Percentiles rank a stretch among this genome's conserved stretches.
phyloP scores from a whole-genome alignment of 208 protist genomes.

The Leishmania turanica region DNA sequence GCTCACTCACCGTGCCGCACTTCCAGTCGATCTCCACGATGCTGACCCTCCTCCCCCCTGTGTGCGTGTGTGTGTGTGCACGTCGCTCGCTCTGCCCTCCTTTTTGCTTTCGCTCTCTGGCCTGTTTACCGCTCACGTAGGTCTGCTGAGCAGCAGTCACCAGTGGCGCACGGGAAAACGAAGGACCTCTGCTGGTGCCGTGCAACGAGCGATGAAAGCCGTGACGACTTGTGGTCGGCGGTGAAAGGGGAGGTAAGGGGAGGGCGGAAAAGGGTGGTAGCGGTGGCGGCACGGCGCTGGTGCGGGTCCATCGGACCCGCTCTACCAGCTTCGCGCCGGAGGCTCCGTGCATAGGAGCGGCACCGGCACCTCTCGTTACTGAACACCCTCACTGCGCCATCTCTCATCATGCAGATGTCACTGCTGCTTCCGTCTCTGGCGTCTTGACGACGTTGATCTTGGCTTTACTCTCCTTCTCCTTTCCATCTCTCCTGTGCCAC shows the following conservation, averaged over 20 bases:
- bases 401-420: neutral
- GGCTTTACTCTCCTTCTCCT: neutral
- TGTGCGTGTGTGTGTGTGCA: neutral
- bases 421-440: neutral
- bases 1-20: neutral
- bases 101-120: neutral
- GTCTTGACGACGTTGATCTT: neutral
- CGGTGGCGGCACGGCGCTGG: neutral
- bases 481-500: neutral
- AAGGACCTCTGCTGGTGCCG: neutral
- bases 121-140: neutral
- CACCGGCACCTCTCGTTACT: neutral
- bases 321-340: neutral
- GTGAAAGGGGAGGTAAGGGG: neutral
- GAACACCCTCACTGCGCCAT: neutral
- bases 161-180: neutral
- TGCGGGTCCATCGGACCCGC: neutral
- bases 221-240: neutral
- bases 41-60: neutral
- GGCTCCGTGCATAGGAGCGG: neutral
- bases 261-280: neutral
- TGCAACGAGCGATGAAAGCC: neutral
- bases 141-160: neutral
- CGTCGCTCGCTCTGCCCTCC: neutral
- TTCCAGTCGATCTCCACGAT: neutral